These are phyloP conservation scores for Fragaria nilgerrensis DNA, from an alignment of 306 rosid genomes.

Conservation along the genomic window DNA sequence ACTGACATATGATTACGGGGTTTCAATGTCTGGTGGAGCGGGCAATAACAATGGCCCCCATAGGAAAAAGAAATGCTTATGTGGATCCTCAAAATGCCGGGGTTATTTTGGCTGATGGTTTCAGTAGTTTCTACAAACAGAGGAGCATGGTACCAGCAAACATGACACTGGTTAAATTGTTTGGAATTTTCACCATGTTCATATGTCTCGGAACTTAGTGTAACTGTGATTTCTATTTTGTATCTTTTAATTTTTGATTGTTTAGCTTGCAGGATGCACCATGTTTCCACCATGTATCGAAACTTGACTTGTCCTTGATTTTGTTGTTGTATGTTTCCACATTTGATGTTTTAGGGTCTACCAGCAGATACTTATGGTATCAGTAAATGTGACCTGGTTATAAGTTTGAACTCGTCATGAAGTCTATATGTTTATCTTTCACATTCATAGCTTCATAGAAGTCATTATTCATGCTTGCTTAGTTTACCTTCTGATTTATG, in stretches of 20 bases:
- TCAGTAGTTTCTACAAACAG: constrained; percentile 22
- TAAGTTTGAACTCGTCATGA: background rate
- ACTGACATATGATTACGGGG: constrained; percentile 67
- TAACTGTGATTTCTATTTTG: background rate
- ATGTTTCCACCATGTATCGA: constrained; percentile 27
- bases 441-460: background rate
- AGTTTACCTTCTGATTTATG: background rate
- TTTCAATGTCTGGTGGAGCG: constrained; percentile 23
- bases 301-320: background rate
- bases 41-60: constrained; percentile 19
- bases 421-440: background rate
- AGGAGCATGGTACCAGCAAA: constrained; percentile 25
- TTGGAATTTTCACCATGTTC: constrained; percentile 24
- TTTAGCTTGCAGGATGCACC: background rate
- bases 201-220: constrained; percentile 13
- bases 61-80: constrained; percentile 52
- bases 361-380: background rate
- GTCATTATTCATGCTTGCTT: background rate
- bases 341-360: background rate
- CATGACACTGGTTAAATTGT: constrained; percentile 15
- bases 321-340: constrained; percentile 4
- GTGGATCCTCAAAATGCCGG: constrained; percentile 53
- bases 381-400: background rate
- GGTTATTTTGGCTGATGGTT: constrained; percentile 51
- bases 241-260: background rate